Conservation (phyloP, 495 filamentous ascomycete genomes). For the Durotheca rogersii region DNA sequence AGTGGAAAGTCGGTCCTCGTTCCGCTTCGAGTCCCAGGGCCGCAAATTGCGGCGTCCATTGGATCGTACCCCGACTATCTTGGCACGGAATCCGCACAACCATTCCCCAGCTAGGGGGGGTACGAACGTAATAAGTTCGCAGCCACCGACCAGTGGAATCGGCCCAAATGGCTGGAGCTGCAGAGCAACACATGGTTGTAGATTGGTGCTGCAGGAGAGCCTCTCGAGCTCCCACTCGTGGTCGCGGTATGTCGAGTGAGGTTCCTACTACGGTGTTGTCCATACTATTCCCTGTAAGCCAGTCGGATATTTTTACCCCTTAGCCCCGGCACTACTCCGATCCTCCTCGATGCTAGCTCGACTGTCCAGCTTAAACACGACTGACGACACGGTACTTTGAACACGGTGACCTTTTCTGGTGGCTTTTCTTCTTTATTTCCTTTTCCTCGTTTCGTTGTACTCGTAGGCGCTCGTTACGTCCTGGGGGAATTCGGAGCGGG, state of each 20-base stretch:
- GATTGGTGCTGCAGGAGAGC: conserved; percentile 8
- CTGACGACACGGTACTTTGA: not conserved
- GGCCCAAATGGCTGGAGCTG: conserved; percentile 3
- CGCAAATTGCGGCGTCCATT: conserved; percentile 23
- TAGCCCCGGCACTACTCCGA: conserved; percentile 14
- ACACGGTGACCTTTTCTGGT: too few species aligned
- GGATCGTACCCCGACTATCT: conserved; percentile 29
- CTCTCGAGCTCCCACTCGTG: conserved; percentile 8
- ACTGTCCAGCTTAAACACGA: not conserved
- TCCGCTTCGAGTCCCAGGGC: conserved; percentile 23
- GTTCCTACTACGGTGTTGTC: conserved; percentile 12
- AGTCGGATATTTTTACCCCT: conserved; percentile 18
- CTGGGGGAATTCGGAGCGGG: not conserved
- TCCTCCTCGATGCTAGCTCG: not conserved
- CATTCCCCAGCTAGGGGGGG: conserved; percentile 21
- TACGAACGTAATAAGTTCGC: conserved; percentile 12
- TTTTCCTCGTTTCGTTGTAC: not conserved
- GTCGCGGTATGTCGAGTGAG: conserved; percentile 12
- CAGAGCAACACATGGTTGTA: conserved; percentile 10
- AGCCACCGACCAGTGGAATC: conserved; percentile 26
- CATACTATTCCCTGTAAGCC: conserved; percentile 10
- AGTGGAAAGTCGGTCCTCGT: conserved; percentile 32
- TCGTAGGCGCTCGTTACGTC: not conserved
- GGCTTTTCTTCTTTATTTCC: too few species aligned
- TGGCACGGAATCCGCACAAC: conserved; percentile 27